Evolutionary conservation across 169 alveolate genomes (phyloP).

Genomic region (Plasmodium gonderi): DNA sequence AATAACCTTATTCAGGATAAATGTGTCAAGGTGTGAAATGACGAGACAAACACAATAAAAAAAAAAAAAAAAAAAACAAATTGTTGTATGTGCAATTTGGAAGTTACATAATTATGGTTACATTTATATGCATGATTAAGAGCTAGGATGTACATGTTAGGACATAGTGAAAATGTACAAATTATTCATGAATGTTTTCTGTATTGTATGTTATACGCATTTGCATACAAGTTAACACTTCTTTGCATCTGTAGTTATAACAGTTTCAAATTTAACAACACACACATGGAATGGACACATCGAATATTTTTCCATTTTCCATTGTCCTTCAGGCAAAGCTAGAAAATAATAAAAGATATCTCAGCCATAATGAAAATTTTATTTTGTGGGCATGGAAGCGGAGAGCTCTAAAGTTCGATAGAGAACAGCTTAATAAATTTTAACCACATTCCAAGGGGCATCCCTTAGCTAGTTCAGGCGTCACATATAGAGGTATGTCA

Average conservation of each 20-base stretch:
- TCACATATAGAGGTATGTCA: no score
- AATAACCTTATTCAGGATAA: conserved; percentile 70
- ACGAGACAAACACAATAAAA: background rate
- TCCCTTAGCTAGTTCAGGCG: background rate
- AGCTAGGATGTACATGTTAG: background rate
- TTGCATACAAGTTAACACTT: no score
- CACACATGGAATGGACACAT: background rate
- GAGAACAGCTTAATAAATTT: conserved; percentile 51
- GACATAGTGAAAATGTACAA: background rate
- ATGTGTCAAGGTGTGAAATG: conserved; percentile 64
- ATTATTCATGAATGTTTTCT: no score
- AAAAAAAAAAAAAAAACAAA: background rate
- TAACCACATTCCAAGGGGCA: background rate
- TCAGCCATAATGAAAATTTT: conserved; percentile 55
- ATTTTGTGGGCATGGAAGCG: conserved; percentile 76
- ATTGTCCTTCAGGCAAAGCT: conserved; percentile 12
- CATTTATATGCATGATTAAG: background rate
- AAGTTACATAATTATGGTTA: background rate
- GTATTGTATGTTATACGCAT: no score
- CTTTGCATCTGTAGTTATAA: background rate
- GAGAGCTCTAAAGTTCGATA: conserved; percentile 35
- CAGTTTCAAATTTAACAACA: background rate
- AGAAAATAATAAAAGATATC: conserved; percentile 60
- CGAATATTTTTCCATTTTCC: background rate
- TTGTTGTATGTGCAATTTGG: background rate